These are phyloP conservation scores for Flueggea neowawraea DNA, from an alignment of 441 rosid genomes.

Conservation along the genomic window DNA sequence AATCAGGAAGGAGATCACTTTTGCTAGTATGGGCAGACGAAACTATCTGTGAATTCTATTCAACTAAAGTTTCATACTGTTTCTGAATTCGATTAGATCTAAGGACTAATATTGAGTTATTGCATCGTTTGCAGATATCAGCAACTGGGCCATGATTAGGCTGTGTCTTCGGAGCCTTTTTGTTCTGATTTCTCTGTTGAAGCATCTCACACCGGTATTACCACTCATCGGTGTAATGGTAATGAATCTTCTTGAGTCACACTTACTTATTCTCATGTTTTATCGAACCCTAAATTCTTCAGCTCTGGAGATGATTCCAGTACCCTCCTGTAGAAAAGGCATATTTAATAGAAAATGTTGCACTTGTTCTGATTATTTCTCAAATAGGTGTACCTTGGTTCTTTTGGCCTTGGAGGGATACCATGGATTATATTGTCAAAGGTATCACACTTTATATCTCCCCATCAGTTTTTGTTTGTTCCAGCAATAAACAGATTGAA, in stretches of 20 bases:
- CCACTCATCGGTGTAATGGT: conserved; percentile 41
- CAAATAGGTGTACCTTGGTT: conserved; percentile 18
- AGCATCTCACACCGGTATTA: conserved; percentile 37
- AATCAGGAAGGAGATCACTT: conserved; percentile 51
- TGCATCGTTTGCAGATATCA: conserved; percentile 35
- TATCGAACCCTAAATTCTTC: too few species aligned
- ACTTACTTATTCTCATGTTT: too few species aligned
- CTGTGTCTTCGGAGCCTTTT: conserved; percentile 29
- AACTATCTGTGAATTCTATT: too few species aligned
- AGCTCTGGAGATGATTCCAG: too few species aligned
- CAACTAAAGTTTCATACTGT: too few species aligned
- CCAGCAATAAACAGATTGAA: too few species aligned
- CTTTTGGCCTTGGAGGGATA: conserved; percentile 44
- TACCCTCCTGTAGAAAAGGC: too few species aligned
- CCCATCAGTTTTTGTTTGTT: neutral
- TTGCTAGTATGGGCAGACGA: conserved; percentile 33
- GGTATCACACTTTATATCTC: conserved; percentile 18
- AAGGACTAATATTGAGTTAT: neutral
- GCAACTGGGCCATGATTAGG: conserved; percentile 34
- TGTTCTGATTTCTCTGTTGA: conserved; percentile 28
- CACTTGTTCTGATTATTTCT: too few species aligned
- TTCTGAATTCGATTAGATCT: too few species aligned
- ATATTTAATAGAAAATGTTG: too few species aligned
- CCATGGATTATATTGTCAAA: conserved; percentile 65
- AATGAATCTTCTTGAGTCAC: conserved; percentile 4